A percentile compares a stretch with the other conserved stretches of the same genome.
Conservation (phyloP, 1,284 basidiomycete species). For the Melampsora larici-populina region DNA sequence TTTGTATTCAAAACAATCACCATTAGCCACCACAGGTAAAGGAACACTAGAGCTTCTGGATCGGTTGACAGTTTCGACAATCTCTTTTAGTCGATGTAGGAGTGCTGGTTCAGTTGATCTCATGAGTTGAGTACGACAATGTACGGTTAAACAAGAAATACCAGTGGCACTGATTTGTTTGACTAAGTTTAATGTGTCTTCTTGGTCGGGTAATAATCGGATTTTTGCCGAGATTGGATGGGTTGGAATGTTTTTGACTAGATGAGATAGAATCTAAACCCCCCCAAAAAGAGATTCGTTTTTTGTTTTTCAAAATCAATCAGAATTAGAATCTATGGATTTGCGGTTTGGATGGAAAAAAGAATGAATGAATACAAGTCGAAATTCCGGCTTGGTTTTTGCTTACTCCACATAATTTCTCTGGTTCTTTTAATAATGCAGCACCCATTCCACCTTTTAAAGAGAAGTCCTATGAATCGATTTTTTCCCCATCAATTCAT, state of each 20-base stretch:
- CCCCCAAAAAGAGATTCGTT: too few species aligned
- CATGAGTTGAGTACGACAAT: constrained; percentile 93
- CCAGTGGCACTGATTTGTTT: constrained; percentile 81
- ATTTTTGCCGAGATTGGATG: constrained; percentile 90
- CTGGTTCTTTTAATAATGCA: constrained; percentile 84
- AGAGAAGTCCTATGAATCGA: constrained; percentile 85
- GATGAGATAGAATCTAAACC: constrained; percentile 68
- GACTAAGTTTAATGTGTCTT: constrained; percentile 81
- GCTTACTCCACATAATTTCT: constrained; percentile 67
- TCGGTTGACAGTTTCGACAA: constrained; percentile 72
- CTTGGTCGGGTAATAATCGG: constrained; percentile 76
- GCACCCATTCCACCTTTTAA: constrained; percentile 96
- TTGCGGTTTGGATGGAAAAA: background rate
- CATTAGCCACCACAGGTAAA: constrained; percentile 78
- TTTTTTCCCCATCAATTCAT: background rate
- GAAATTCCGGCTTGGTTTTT: background rate
- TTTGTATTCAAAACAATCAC: constrained; percentile 76
- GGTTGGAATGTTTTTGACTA: constrained; percentile 70
- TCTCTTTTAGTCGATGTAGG: constrained; percentile 73
- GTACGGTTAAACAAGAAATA: constrained; percentile 83
- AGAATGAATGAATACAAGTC: too few species aligned
- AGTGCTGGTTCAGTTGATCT: constrained; percentile 75
- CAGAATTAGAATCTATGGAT: too few species aligned
- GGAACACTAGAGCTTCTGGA: constrained; percentile 53
- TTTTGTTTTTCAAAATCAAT: too few species aligned